Percentiles rank a stretch among this genome's conserved stretches.
phyloP scores from a whole-genome alignment of 2,329 filamentous ascomycete species.

The Xylaria sp. region DNA sequence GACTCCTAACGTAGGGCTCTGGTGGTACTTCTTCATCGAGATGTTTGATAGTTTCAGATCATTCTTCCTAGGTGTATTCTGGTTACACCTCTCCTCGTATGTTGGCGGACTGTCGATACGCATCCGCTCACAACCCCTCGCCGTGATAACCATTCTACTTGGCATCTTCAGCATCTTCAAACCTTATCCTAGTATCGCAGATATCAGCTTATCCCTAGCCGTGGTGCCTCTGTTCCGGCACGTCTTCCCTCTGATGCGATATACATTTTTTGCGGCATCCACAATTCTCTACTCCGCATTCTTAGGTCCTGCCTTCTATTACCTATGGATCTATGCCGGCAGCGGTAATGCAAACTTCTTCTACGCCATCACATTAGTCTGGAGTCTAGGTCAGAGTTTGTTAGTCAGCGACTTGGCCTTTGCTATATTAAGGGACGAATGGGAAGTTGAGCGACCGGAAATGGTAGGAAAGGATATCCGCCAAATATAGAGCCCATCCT shows the following conservation, averaged over 20 bases:
- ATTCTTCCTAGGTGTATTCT: constrained; percentile 98
- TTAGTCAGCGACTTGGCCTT: constrained; percentile 88
- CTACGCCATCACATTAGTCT: constrained; percentile 98
- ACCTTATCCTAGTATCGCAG: constrained; percentile 91
- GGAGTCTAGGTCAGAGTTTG: constrained; percentile 88
- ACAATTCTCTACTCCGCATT: constrained; percentile 86
- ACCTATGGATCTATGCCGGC: constrained; percentile 97
- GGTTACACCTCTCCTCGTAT: constrained; percentile 91
- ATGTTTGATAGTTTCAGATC: constrained; percentile 98
- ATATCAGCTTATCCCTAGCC: constrained; percentile 84
- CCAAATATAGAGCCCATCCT: constrained; percentile 67
- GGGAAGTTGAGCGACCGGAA: constrained; percentile 90
- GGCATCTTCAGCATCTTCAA: constrained; percentile 96
- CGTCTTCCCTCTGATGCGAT: constrained; percentile 90
- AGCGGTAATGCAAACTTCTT: constrained; percentile 99
- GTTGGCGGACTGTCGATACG: constrained; percentile 85
- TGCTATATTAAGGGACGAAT: constrained; percentile 87
- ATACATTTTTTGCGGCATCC: constrained; percentile 84
- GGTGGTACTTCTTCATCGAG: constrained; percentile 99
- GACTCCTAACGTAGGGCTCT: constrained; percentile 92
- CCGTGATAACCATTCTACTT: constrained; percentile 80
- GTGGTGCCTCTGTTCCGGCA: constrained; percentile 88
- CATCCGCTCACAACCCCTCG: constrained; percentile 83
- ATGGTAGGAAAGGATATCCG: constrained; percentile 86
- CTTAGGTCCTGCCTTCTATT: constrained; percentile 92